phyloP scores from a whole-genome alignment of 177 flowering plant genomes.

The Telopea speciosissima region DNA sequence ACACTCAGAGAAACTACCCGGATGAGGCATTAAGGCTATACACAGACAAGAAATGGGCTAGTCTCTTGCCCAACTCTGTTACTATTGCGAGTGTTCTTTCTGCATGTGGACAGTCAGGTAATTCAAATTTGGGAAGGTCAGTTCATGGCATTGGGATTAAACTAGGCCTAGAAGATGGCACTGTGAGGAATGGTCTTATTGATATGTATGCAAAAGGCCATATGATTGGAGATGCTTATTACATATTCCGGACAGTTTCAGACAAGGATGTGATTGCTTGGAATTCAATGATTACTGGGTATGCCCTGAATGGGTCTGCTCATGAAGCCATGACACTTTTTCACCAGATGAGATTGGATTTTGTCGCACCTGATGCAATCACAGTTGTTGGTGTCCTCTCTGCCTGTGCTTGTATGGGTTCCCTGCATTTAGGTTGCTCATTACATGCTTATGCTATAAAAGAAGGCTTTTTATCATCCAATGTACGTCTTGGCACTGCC shows the following conservation, averaged over 20 bases:
- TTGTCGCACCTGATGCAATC: constrained; percentile 46
- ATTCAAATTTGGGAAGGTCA: constrained; percentile 35
- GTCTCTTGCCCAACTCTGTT: constrained; percentile 42
- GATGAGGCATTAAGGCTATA: constrained; percentile 49
- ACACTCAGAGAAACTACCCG: constrained; percentile 38
- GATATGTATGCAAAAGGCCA: constrained; percentile 70
- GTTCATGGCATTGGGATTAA: constrained; percentile 43
- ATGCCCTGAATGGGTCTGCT: constrained; percentile 43
- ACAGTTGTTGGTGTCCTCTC: constrained; percentile 52
- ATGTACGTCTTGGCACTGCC: constrained; percentile 55
- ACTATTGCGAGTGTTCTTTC: constrained; percentile 54
- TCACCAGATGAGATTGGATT: constrained; percentile 39
- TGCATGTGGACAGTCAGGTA: constrained; percentile 47
- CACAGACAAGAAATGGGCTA: constrained; percentile 32
- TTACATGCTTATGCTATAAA: constrained; percentile 53
- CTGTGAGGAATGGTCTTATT: constrained; percentile 52
- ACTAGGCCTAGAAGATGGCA: constrained; percentile 40
- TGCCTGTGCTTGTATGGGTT: constrained; percentile 50
- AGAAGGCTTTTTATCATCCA: constrained; percentile 41
- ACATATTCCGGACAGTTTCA: constrained; percentile 32
- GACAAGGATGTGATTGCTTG: constrained; percentile 53
- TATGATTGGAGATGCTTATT: constrained; percentile 37
- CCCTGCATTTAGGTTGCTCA: constrained; percentile 36
- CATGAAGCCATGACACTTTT: constrained; percentile 42
- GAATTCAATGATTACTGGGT: constrained; percentile 67